A percentile compares a stretch with the other conserved stretches of the same genome.
Evolutionary conservation across 2,329 filamentous ascomycete species (phyloP).

Genomic region (Trichoderma cornu-damae): DNA sequence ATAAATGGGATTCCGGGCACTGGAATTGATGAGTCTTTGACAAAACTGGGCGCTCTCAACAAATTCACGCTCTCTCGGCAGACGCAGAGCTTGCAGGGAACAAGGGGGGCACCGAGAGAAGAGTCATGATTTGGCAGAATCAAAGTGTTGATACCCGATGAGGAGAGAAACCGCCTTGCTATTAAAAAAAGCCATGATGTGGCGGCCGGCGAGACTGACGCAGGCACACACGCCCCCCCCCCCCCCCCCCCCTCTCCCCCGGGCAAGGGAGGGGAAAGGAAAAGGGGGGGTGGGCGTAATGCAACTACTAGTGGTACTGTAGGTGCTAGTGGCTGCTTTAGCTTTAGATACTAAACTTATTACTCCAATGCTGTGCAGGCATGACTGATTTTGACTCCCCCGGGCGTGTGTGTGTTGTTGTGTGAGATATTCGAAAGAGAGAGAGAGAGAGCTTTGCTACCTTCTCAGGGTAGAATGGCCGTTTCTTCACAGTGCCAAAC

Average conservation of each 20-base stretch:
- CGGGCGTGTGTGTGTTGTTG: too few relatives aligned
- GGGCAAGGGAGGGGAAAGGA: conserved; percentile 10
- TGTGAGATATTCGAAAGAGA: too few relatives aligned
- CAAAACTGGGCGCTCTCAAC: neutral
- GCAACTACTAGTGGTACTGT: neutral
- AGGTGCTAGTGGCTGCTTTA: neutral
- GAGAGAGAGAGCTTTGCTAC: too few relatives aligned
- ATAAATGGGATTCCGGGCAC: too few relatives aligned
- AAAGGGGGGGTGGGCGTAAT: neutral
- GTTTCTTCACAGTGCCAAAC: too few relatives aligned
- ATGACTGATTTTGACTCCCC: too few relatives aligned
- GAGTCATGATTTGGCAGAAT: neutral
- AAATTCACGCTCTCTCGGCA: neutral
- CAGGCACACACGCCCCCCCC: conserved; percentile 21
- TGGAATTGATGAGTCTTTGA: neutral
- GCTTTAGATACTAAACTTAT: too few relatives aligned
- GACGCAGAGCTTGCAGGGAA: neutral
- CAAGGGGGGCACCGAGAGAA: too few relatives aligned
- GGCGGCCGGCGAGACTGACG: conserved; percentile 21
- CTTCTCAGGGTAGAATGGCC: too few relatives aligned
- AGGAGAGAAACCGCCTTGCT: conserved; percentile 17
- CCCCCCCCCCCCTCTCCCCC: conserved; percentile 18
- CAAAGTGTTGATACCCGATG: conserved; percentile 22
- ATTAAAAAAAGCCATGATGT: conserved; percentile 18
- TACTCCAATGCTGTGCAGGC: too few relatives aligned